Conservation (phyloP, 495 filamentous ascomycete genomes). For the Peziza echinospora region DNA sequence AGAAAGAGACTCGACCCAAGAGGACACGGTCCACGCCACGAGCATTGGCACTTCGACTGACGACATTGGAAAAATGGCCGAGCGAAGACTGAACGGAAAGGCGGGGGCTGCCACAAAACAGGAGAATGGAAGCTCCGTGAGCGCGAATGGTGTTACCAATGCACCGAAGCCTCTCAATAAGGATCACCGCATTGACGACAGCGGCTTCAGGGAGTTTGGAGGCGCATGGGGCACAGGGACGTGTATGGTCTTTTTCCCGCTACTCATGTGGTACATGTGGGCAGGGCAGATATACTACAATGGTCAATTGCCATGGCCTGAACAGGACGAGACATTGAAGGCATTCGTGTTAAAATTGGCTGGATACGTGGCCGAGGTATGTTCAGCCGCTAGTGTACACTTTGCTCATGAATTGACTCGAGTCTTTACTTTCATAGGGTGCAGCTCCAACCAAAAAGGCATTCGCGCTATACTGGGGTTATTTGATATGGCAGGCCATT, state of each 20-base stretch:
- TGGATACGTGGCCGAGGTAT: constrained; percentile 6
- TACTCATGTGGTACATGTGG: constrained; percentile 99
- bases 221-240: constrained; percentile 50
- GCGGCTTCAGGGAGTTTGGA: constrained; percentile 71
- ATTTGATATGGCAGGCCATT: constrained; percentile 60
- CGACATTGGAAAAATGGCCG: constrained; percentile 11
- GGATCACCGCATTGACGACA: constrained; percentile 48
- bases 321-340: constrained; percentile 37
- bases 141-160: constrained; percentile 20
- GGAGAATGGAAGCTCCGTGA: constrained; percentile 26
- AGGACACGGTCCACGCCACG: too few species aligned
- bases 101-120: neutral
- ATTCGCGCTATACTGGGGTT: constrained; percentile 84
- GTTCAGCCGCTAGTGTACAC: neutral
- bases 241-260: constrained; percentile 83
- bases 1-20: too few species aligned
- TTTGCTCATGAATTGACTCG: too few species aligned
- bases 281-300: constrained; percentile 80
- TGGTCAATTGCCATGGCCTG: constrained; percentile 51
- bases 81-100: constrained; percentile 6
- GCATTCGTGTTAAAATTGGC: constrained; percentile 49
- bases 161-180: too few species aligned
- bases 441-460: constrained; percentile 61
- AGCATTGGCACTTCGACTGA: too few species aligned
- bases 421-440: constrained; percentile 20